These are phyloP conservation scores for Alternaria metachromatica DNA, from an alignment of 2,329 filamentous ascomycete genomes.

Conservation along the genomic window DNA sequence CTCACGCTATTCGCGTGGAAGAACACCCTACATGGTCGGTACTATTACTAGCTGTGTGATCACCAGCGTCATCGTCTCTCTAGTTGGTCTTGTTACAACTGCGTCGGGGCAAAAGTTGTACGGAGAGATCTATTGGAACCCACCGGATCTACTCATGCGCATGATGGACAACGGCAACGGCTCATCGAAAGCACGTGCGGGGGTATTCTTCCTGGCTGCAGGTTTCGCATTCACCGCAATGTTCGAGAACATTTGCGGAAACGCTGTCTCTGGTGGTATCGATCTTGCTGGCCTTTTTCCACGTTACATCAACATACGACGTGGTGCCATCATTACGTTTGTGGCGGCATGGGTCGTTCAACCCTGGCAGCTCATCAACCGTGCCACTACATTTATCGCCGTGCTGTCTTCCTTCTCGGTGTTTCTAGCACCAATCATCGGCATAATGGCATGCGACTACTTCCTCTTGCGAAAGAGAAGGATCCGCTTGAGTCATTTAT, in stretches of 20 bases:
- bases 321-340: slow-evolving; percentile 47
- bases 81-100: slow-evolving; percentile 54
- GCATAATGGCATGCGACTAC: slow-evolving; percentile 50
- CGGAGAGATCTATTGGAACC: slow-evolving; percentile 50
- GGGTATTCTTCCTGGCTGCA: slow-evolving; percentile 46
- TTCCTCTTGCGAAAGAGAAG: slow-evolving; percentile 45
- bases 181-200: slow-evolving; percentile 45
- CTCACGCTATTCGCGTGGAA: slow-evolving; percentile 50
- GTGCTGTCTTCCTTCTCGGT: slow-evolving; percentile 54
- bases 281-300: slow-evolving; percentile 46
- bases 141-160: slow-evolving; percentile 53
- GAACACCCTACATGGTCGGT: slow-evolving; percentile 49
- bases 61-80: slow-evolving; percentile 51
- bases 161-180: slow-evolving; percentile 56
- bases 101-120: slow-evolving; percentile 49
- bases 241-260: slow-evolving; percentile 52
- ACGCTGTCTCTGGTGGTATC: slow-evolving; percentile 46
- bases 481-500: slow-evolving; percentile 49
- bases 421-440: slow-evolving; percentile 50
- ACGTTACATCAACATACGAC: slow-evolving; percentile 44
- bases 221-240: slow-evolving; percentile 47
- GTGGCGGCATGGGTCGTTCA: slow-evolving; percentile 46
- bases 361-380: slow-evolving; percentile 49
- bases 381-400: slow-evolving; percentile 44
- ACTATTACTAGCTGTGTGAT: slow-evolving; percentile 51